Percentiles rank a stretch among this genome's conserved stretches.
Conservation (phyloP, 805 yeast species). For the Cyberlindnera mississippiensis region DNA sequence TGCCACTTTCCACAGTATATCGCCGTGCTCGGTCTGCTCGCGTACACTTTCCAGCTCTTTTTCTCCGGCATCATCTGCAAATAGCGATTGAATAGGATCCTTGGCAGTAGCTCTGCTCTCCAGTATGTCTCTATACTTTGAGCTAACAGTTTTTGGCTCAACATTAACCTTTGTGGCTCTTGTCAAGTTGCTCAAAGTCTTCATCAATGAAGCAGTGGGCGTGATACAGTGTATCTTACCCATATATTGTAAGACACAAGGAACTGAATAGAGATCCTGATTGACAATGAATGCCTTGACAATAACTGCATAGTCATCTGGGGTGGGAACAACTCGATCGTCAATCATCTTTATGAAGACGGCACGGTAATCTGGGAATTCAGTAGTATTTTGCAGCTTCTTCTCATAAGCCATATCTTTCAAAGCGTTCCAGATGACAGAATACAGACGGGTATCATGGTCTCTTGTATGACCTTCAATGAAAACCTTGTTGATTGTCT, state of each 20-base stretch:
- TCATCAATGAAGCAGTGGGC: slow-evolving; percentile 11
- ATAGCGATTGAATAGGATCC: too few relatives aligned
- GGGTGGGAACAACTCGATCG: slow-evolving; percentile 21
- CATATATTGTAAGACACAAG: slow-evolving; percentile 25
- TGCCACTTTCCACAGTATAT: slow-evolving; percentile 13
- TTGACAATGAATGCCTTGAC: slow-evolving; percentile 15
- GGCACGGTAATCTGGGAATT: slow-evolving; percentile 20
- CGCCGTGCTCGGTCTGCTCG: slow-evolving; percentile 1
- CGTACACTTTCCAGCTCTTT: too few relatives aligned
- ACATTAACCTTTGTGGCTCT: neutral
- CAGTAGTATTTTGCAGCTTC: neutral
- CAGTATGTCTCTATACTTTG: slow-evolving; percentile 1
- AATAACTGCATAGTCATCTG: slow-evolving; percentile 21
- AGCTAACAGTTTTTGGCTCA: neutral
- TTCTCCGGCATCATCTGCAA: too few relatives aligned
- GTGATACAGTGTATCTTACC: slow-evolving; percentile 16
- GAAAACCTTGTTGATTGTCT: slow-evolving; percentile 31
- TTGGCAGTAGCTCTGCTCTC: neutral
- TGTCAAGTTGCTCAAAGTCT: neutral
- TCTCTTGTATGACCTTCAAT: slow-evolving; percentile 16
- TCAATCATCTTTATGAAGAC: slow-evolving; percentile 26
- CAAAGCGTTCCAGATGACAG: slow-evolving; percentile 31
- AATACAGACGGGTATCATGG: slow-evolving; percentile 24
- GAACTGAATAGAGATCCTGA: slow-evolving; percentile 16
- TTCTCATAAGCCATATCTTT: slow-evolving; percentile 16